A percentile compares a stretch with the other conserved stretches of the same genome.
Evolutionary conservation across 495 filamentous ascomycete genomes (phyloP).

Genomic region (Lichenothelia convexa): DNA sequence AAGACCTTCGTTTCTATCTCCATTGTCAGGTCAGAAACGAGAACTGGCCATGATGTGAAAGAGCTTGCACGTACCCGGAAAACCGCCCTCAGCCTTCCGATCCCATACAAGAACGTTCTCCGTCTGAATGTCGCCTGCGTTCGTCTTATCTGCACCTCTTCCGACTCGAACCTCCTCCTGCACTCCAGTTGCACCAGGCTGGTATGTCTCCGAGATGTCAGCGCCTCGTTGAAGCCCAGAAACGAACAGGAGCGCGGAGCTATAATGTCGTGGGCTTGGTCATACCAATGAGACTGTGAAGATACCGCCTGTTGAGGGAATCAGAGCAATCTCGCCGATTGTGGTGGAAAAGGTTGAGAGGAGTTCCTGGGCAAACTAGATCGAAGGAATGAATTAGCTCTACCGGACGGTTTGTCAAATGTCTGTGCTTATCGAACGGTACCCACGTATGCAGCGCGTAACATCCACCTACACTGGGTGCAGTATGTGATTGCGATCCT

Average conservation of each 20-base stretch:
- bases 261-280: no score
- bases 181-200: no score
- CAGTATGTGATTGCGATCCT: slow-evolving; percentile 25
- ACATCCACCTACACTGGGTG: slow-evolving; percentile 50
- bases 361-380: slow-evolving; percentile 85
- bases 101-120: slow-evolving; percentile 58
- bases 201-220: no score
- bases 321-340: slow-evolving; percentile 79
- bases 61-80: slow-evolving; percentile 66
- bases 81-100: slow-evolving; percentile 71
- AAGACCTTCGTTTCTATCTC: slow-evolving; percentile 75
- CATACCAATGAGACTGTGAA: slow-evolving; percentile 47
- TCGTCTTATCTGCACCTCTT: slow-evolving; percentile 7
- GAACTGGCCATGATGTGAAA: slow-evolving; percentile 1
- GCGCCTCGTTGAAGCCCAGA: no score
- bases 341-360: slow-evolving; percentile 82
- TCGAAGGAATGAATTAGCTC: no score
- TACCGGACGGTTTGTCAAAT: no score
- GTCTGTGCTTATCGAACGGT: no score
- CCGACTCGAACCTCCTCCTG: no score
- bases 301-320: slow-evolving; percentile 67
- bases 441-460: slow-evolving; percentile 44
- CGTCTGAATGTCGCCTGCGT: slow-evolving; percentile 7
- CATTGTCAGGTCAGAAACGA: no score
- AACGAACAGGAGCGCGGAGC: no score